Base-by-base conservation (phyloP, 352 stramenopile species). In the Globisporangium ultimum region DNA sequence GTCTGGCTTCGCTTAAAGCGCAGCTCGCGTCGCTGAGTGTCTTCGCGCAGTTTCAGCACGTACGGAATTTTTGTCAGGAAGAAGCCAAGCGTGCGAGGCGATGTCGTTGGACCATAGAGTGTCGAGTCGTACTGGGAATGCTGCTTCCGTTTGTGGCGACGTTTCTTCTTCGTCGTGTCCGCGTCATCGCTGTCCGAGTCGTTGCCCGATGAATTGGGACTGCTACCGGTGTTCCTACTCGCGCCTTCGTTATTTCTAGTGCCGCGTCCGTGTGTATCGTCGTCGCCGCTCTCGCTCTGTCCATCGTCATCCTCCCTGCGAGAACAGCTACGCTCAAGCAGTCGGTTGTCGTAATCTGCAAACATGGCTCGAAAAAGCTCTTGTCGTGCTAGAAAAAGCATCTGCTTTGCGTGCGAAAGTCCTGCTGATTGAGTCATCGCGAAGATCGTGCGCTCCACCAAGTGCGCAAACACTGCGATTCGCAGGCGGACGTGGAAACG, bases 321-420 rank as follows among this genome's bases (percentile, higher is more conserved):
- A 10, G 8, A 36, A 10, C 28, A 1, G 8, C 7, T 10, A 36
- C 28, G 28, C 28, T 36, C 3, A 36, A 36, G 28, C 28, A 1
- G 28, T 41, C 38, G 47, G 46, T 48, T 61, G 43, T 84, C 74
- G 34, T 77, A 76, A 50, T 84, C 74, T 11, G 67, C 60, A 53
- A 79, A 83, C 42, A 87, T 71, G 8, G 75, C 66, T 18, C 70
- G 54, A 41, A 80, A 71, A 3, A 87, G 67, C 45, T 84, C 74
- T 40, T 80, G 58, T 18, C 74, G 58, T 24, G 69, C 65, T 17
- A 74, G 60, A 6, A 76, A 60, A 12, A 87, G 48, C 48, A 55
- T 53, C 12, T 58, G 52, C 41, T 67, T 67, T 11, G 60, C 36
- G 32, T 80, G 68, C 1, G 52, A 66, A 11, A 82, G 66, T 15